Evolutionary conservation across 2,329 filamentous ascomycete species (phyloP).

Genomic region (Fonsecaea nubica): DNA sequence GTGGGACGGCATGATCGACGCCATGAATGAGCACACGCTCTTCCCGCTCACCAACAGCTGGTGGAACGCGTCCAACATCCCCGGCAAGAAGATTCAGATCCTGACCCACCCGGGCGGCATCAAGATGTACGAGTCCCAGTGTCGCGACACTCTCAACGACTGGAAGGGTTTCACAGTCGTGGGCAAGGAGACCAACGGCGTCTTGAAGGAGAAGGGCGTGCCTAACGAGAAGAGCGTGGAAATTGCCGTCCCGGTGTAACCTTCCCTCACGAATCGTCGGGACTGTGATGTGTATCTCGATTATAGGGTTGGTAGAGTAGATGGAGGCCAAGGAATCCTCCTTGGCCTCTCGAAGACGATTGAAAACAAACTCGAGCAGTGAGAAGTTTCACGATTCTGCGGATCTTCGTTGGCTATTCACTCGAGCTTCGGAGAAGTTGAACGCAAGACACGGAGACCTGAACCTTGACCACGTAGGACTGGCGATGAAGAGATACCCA

Average conservation of each 20-base stretch:
- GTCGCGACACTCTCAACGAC: conserved; percentile 20
- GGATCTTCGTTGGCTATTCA: conserved; percentile 3
- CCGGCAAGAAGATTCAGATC: conserved; percentile 53
- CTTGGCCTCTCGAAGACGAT: too few species aligned
- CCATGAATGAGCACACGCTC: conserved; percentile 55
- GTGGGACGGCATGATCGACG: conserved; percentile 60
- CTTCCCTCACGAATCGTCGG: not conserved
- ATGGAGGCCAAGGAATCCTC: too few species aligned
- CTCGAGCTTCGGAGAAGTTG: not conserved
- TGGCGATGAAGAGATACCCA: conserved; percentile 10
- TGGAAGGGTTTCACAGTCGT: conserved; percentile 39
- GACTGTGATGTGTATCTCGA: too few species aligned
- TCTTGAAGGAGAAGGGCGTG: conserved; percentile 1
- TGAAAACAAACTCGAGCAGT: too few species aligned
- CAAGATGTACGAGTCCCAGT: conserved; percentile 29
- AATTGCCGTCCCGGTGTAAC: not conserved
- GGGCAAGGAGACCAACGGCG: conserved; percentile 11
- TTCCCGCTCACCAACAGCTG: conserved; percentile 60
- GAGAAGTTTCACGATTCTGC: conserved; percentile 15
- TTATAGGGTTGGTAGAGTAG: too few species aligned
- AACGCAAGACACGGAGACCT: not conserved
- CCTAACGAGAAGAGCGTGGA: conserved; percentile 3
- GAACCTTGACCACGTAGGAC: not conserved
- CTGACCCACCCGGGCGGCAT: conserved; percentile 32
- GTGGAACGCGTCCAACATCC: conserved; percentile 64